Percentiles rank a stretch among this genome's conserved stretches.
These are phyloP conservation scores for Penicillium antarcticum DNA, from an alignment of 495 filamentous ascomycete species.

Conservation along the genomic window DNA sequence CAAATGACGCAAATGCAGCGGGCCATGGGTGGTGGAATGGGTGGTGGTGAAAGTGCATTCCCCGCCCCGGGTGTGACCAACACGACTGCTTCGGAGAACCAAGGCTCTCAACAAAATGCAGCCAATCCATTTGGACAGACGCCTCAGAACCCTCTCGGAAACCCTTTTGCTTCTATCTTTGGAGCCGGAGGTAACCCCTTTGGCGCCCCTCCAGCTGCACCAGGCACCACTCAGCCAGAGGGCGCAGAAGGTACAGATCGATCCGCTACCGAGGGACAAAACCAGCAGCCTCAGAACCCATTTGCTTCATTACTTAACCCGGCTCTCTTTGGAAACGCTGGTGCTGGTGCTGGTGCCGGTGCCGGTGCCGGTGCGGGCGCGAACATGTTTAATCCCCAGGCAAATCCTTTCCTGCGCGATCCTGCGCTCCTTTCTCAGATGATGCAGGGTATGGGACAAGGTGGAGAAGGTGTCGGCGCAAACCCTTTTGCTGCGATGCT, in stretches of 20 bases:
- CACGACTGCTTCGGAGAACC: constrained; percentile 51
- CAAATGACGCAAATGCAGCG: constrained; percentile 77
- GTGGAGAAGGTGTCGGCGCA: constrained; percentile 26
- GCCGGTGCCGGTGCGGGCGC: constrained; percentile 22
- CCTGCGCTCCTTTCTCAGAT: constrained; percentile 46
- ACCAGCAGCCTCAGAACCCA: constrained; percentile 45
- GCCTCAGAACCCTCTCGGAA: constrained; percentile 35
- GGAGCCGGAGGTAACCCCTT: constrained; percentile 44
- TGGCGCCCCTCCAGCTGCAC: constrained; percentile 21
- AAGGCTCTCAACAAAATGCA: constrained; percentile 32
- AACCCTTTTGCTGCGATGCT: constrained; percentile 40
- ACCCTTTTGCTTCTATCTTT: constrained; percentile 74
- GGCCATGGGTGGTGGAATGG: constrained; percentile 53
- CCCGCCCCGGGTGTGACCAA: constrained; percentile 88
- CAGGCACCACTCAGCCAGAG: constrained; percentile 21
- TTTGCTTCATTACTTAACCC: constrained; percentile 52
- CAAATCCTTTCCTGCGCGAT: constrained; percentile 47
- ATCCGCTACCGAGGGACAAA: constrained; percentile 25
- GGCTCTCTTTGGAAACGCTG: constrained; percentile 30
- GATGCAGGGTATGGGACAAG: constrained; percentile 42
- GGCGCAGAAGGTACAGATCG: constrained; percentile 22
- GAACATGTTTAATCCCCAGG: constrained; percentile 48
- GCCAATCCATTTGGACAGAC: constrained; percentile 39
- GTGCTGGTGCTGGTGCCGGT: constrained; percentile 27
- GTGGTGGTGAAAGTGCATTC: constrained; percentile 56